Base-by-base conservation (phyloP, 129 eudicot genomes). In the carrot (Daucus carota) region DNA sequence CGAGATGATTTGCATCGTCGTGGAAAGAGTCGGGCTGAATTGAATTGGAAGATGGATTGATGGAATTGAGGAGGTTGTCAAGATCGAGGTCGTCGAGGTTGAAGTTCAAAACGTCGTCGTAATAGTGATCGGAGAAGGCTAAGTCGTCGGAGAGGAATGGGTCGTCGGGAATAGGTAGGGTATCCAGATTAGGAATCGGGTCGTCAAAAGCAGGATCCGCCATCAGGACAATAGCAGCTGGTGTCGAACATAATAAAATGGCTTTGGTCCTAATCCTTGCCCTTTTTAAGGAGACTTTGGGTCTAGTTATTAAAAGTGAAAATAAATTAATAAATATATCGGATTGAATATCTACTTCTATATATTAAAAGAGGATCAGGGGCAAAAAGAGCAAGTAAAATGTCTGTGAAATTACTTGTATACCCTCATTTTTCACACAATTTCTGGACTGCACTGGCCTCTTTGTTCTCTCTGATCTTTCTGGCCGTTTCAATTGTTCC, bases 61-160 rank as follows among this genome's bases (percentile, higher is more conserved):
- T 42, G 16, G 81, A 80, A 76, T 77, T 78, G 43, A 85, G 80
- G 65, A 85, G 69, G 16, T 87, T 77, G 22, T 87, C 92, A 12
- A 86, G 83, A 44, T 57, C 70, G 67, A 87, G 12, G 70, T 88
- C 92, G 84, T 87, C 92, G 84, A 90, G 88, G 75, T 85, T 93
- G 44, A 89, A 78, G 80, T 78, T 87, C 8, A 73, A 81, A 67
- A 32, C 78, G 63, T 57, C 80, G 47, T 68, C 80, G 75, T 72
- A 38, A 77, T 46, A 45, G 67, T 76, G 68, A 52, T 81, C 78
- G 47, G 79, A 84, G 75, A 86, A 68, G 65, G 85, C 72, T 70
- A 87, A 57, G 40, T 33, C 17, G 57, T 76, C 69, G 73, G 79
- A 87, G 60, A 79, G 75, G 20, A 89, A 85, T 22, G 88, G 38